Conservation (phyloP, 106 monocot species). For the Allium sativum region DNA sequence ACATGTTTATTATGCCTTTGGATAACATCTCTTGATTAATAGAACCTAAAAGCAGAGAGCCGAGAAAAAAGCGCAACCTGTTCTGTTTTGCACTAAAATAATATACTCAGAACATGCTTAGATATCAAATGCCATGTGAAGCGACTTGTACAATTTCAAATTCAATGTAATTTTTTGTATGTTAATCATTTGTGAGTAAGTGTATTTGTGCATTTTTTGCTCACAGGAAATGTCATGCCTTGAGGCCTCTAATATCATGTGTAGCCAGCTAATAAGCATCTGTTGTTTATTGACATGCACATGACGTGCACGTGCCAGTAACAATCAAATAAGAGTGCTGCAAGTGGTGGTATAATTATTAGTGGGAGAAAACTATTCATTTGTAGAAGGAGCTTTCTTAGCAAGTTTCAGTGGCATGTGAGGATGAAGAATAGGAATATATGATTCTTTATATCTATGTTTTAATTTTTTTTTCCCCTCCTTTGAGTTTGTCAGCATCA, state of each 20-base stretch:
- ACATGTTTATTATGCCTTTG: too few species aligned
- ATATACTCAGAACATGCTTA: background rate
- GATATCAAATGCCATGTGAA: conserved; percentile 10
- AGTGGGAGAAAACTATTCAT: conserved; percentile 1
- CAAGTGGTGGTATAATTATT: conserved; percentile 8
- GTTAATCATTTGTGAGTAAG: background rate
- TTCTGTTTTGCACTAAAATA: background rate
- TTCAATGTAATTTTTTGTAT: background rate
- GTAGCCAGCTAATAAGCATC: conserved; percentile 6
- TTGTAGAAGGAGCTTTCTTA: background rate
- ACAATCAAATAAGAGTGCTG: conserved; percentile 1
- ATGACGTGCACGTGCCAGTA: conserved; percentile 5
- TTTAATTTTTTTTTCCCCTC: background rate
- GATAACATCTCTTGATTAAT: background rate
- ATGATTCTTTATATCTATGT: background rate
- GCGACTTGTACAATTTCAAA: background rate
- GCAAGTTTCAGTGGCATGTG: conserved; percentile 7
- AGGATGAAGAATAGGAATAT: conserved; percentile 6
- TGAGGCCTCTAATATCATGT: conserved; percentile 8
- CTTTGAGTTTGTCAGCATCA: background rate
- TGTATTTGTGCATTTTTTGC: background rate
- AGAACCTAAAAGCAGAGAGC: background rate
- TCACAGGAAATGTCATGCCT: conserved; percentile 3
- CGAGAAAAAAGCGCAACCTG: background rate
- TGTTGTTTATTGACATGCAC: conserved; percentile 9